phyloP scores from a whole-genome alignment of 768 basidiomycete genomes.

The Omphalotus guepiniiformis region DNA sequence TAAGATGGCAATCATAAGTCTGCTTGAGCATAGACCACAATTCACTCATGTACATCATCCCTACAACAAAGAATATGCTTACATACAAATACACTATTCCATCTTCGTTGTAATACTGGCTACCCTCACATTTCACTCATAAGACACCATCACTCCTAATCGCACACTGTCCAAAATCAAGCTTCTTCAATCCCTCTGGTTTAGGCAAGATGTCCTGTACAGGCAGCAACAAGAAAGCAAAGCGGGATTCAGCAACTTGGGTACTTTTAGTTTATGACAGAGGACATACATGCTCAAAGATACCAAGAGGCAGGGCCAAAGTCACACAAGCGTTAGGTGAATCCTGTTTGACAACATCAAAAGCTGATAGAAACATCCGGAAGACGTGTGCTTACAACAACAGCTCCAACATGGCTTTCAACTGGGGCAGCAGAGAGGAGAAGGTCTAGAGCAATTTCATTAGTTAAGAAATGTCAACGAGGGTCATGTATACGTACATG shows the following conservation, averaged over 20 bases:
- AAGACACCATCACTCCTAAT: conserved; percentile 56
- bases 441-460: conserved; percentile 40
- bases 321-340: conserved; percentile 79
- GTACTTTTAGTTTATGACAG: conserved; percentile 1
- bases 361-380: background rate
- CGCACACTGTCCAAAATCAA: conserved; percentile 61
- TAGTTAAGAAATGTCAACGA: background rate
- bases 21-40: no score
- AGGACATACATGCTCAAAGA: conserved; percentile 61
- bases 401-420: conserved; percentile 65
- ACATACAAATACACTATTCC: no score
- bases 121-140: no score
- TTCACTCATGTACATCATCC: no score
- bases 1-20: no score
- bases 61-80: no score
- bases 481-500: conserved; percentile 40
- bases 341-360: conserved; percentile 36
- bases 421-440: conserved; percentile 66
- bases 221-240: no score
- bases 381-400: conserved; percentile 50
- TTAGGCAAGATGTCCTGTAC: conserved; percentile 65
- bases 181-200: conserved; percentile 56
- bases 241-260: background rate
- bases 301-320: conserved; percentile 68
- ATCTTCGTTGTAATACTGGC: no score